A percentile compares a stretch with the other conserved stretches of the same genome.
phyloP scores from a whole-genome alignment of 805 yeast genomes.

The Monosporozyma solicola region DNA sequence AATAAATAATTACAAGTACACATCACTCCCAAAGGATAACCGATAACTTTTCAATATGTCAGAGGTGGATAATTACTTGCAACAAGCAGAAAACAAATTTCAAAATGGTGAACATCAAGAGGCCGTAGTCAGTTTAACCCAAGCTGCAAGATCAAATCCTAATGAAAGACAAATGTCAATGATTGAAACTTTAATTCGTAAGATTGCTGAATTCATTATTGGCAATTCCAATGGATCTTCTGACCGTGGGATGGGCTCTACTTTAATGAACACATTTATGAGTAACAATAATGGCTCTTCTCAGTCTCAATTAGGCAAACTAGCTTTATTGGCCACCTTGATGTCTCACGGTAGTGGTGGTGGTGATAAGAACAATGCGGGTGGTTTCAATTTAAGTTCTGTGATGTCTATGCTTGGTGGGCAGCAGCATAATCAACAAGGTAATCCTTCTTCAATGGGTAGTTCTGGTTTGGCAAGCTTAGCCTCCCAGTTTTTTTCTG shows the following conservation, averaged over 20 bases:
- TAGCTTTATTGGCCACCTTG: constrained; percentile 23
- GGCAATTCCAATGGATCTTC: constrained; percentile 3
- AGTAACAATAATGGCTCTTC: constrained; percentile 17
- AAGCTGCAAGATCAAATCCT: constrained; percentile 21
- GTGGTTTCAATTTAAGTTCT: constrained; percentile 17
- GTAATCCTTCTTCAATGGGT: constrained; percentile 10
- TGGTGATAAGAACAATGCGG: constrained; percentile 5
- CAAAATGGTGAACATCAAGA: constrained; percentile 20
- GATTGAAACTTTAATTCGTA: constrained; percentile 19
- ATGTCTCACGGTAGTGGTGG: constrained; percentile 7
- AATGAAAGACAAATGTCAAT: constrained; percentile 13
- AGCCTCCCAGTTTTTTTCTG: constrained; percentile 21
- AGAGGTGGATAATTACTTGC: constrained; percentile 12
- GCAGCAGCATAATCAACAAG: neutral
- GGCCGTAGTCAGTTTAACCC: constrained; percentile 22
- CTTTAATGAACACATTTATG: constrained; percentile 16
- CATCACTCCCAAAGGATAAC: neutral
- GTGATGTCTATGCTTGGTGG: constrained; percentile 17
- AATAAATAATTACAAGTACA: neutral
- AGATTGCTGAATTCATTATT: constrained; percentile 15
- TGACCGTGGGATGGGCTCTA: constrained; percentile 16
- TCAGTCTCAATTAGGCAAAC: constrained; percentile 24
- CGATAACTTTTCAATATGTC: constrained; percentile 2
- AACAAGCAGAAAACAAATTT: constrained; percentile 17
- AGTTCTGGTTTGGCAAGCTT: constrained; percentile 17